A percentile compares a stretch with the other conserved stretches of the same genome.
Conservation (phyloP, 192 early-diverging fungal species). For the Entomortierella parvispora region DNA sequence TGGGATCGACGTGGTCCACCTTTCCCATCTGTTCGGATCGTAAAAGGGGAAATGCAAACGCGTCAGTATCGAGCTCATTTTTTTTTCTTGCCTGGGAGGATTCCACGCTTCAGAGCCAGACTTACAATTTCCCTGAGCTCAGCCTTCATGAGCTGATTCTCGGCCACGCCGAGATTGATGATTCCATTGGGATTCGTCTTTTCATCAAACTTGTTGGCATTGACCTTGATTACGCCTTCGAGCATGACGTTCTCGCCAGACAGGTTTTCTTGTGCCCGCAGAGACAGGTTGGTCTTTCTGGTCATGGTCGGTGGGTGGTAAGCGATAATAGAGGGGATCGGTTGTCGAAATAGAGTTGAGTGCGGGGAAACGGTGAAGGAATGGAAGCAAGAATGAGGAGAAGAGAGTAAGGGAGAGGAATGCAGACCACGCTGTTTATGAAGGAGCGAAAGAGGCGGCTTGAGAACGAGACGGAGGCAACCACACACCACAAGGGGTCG, state of each 20-base stretch:
- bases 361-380: neutral
- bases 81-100: too few relatives aligned
- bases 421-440: too few relatives aligned
- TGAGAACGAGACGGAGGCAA: neutral
- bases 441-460: neutral
- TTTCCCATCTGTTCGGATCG: slow-evolving; percentile 13
- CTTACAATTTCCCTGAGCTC: slow-evolving; percentile 68
- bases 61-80: neutral
- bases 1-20: slow-evolving; percentile 24
- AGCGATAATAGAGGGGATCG: neutral
- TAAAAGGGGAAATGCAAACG: neutral
- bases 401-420: slow-evolving; percentile 2
- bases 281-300: slow-evolving; percentile 17
- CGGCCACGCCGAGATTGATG: slow-evolving; percentile 84
- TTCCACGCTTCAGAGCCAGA: neutral
- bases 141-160: slow-evolving; percentile 72
- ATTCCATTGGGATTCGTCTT: slow-evolving; percentile 72
- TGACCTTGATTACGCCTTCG: slow-evolving; percentile 18
- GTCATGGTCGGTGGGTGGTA: neutral
- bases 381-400: neutral
- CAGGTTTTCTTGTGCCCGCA: slow-evolving; percentile 34
- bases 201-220: slow-evolving; percentile 40
- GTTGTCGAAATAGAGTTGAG: too few relatives aligned
- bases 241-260: slow-evolving; percentile 20
- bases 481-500: too few relatives aligned